Percentiles rank a stretch among this genome's conserved stretches.
Evolutionary conservation across 805 yeast genomes (phyloP).

Genomic region (Zygosaccharomyces gambellarensis): DNA sequence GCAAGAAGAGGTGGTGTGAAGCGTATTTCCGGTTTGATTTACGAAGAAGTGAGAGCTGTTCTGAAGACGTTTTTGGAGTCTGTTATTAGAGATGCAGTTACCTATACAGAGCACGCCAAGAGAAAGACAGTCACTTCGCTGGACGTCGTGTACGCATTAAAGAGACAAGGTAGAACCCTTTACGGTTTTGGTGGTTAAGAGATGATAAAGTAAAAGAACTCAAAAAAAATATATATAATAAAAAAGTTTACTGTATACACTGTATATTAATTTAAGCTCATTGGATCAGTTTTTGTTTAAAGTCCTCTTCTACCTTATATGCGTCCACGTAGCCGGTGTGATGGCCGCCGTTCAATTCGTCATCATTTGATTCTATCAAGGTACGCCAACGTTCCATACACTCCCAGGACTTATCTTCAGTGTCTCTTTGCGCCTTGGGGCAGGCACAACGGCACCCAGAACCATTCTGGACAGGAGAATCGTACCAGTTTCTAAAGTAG

Average conservation of each 20-base stretch:
- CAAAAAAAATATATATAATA: neutral
- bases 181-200: slow-evolving; percentile 99
- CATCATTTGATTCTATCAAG: slow-evolving; percentile 14
- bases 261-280: slow-evolving; percentile 1
- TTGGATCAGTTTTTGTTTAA: slow-evolving; percentile 6
- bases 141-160: slow-evolving; percentile 97
- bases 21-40: slow-evolving; percentile 98
- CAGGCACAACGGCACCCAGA: slow-evolving; percentile 88
- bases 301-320: slow-evolving; percentile 6
- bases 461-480: slow-evolving; percentile 40
- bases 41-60: slow-evolving; percentile 98
- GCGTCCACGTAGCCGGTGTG: slow-evolving; percentile 6
- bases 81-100: slow-evolving; percentile 98
- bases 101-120: slow-evolving; percentile 99
- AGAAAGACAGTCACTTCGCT: slow-evolving; percentile 99
- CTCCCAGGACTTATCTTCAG: slow-evolving; percentile 50
- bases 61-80: slow-evolving; percentile 92
- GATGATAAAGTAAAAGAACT: neutral
- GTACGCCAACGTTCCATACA: slow-evolving; percentile 52
- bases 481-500: slow-evolving; percentile 30
- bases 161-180: slow-evolving; percentile 99
- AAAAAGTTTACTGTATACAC: slow-evolving; percentile 1
- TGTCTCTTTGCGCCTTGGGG: slow-evolving; percentile 48
- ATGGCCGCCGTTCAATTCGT: slow-evolving; percentile 6
- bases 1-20: slow-evolving; percentile 99